Evolutionary conservation across 306 rosid species (phyloP), one percentile per base, ranked within the genome.

Genomic region (Medicago truncatula): DNA sequence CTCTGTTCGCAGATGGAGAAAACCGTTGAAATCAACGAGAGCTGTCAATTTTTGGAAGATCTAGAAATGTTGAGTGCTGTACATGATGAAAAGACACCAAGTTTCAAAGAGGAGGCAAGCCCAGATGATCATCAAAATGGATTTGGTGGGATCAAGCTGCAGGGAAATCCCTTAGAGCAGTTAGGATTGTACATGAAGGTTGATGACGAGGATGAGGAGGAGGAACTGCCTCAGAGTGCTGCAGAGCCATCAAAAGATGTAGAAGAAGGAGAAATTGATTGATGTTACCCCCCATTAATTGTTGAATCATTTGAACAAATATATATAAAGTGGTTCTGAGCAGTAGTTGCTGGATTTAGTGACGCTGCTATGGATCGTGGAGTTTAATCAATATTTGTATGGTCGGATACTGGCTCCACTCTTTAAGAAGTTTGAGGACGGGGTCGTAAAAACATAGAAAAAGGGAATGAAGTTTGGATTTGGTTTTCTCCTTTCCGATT

Each of bases 211-310:
- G 89, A 84, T 8, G 97, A 91, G 71, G 98, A 93, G 61, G 96
- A 93, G 52, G 93, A 82, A 61, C 83, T 41, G 52, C 79, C 86
- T 15, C 67, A 31, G 28, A 31, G 70, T 39, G 76, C 54, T 76
- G 79, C 85, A 18, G 86, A 83, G 76, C 89, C 87, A 47, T 10
- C 80, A 21, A 85, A 85, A 47, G 97, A 89, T 43, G 93, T 80
- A 13, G 98, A 89, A 83, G 98, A 93, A 80, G 96, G 96, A 31
- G 96, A 91, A 81, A 86, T 93, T 6, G 96, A 88, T 79, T 88
- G 81, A 81, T 60, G 20, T 46, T 7, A 2, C 0, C 14, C 12
- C 20, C 70, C 21, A 21, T 66, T 60, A 59, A 34, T 31, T 74
- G 67, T 71, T 40, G 28, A 66, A 20, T 49, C 15, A 14, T 49